Base-by-base conservation (phyloP, 805 yeast genomes). In the Candida hispaniensis region DNA sequence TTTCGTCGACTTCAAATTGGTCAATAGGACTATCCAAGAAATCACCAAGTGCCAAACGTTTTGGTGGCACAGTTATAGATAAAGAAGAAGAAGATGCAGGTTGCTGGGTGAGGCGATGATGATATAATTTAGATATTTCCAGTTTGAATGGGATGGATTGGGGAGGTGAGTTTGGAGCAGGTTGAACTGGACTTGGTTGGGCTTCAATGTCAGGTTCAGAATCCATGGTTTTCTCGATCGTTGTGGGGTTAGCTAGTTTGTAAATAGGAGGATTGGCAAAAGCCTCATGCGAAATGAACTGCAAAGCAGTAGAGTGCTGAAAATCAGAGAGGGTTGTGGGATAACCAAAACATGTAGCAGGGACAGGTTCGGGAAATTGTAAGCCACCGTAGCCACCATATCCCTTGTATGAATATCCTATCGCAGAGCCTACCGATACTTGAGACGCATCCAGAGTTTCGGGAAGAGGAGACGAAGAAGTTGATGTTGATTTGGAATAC, bases 351-450 rank as follows among this genome's bases (percentile, higher is more conserved):
- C 36, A 32, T 6, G 36, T 32, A 10, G 36, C 28, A 13, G 36
- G 36, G 3, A 32, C 36, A 16, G 36, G 36, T 13, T 20, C 17
- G 1, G 36, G 36, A 9, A 32, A 32, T 23, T 32, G 36, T 5
- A 32, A n/a, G 18, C 36, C 36, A 14, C 36, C 36, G 10, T 32
- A 32, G 6, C 36, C 36, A 14, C 36, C 36, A 7, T 32, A 32
- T 2, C 36, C 36, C 28, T 32, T 32, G 28, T 32, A 32, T 2
- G 28, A 17, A 8, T 27, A 32, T 2, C 36, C 36, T 6, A 32
- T 32, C 3, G 28, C 36, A 7, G 24, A 32, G 4, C 36, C 36
- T 3, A 32, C 19, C 17, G 23, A 18, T 8, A 32, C 22, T 2
- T 32, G 22, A 2, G 22, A 23, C 7, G 20, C 34, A 21, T 27